These are phyloP conservation scores for Chlorella variabilis DNA, from an alignment of 163 green algal genomes.

Conservation along the genomic window DNA sequence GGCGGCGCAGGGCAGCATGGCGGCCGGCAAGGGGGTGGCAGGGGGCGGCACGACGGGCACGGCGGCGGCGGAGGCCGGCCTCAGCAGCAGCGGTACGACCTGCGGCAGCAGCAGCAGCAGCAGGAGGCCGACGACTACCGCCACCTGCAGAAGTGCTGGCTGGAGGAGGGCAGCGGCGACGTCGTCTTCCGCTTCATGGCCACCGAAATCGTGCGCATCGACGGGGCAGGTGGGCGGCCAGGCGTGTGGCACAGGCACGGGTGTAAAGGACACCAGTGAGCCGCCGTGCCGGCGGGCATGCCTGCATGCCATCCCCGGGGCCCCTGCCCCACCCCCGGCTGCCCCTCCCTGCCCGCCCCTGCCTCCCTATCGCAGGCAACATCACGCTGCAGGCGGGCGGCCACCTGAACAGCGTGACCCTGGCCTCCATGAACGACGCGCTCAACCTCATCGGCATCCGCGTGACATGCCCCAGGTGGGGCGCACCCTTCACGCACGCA, in stretches of 20 bases:
- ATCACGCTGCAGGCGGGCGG: constrained; percentile 43
- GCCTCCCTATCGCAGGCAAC: constrained; percentile 17
- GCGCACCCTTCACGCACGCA: too few species aligned
- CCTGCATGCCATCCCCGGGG: background rate
- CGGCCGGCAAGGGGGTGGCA: background rate
- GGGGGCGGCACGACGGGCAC: background rate
- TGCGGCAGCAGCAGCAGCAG: constrained; percentile 2
- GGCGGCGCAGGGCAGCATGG: background rate
- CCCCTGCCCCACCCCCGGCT: background rate
- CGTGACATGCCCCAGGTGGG: constrained; percentile 32
- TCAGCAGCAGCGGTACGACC: background rate
- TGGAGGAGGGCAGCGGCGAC: constrained; percentile 27
- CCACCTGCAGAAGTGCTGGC: constrained; percentile 30
- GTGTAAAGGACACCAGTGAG: background rate
- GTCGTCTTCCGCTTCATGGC: constrained; percentile 37
- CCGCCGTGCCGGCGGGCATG: background rate
- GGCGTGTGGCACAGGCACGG: background rate
- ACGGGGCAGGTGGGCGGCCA: background rate
- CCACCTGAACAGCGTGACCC: constrained; percentile 22
- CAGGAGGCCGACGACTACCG: background rate
- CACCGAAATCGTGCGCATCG: constrained; percentile 11
- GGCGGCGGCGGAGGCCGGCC: background rate
- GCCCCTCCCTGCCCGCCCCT: background rate
- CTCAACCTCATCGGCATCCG: constrained; percentile 46
- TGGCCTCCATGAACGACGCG: constrained; percentile 45